Evolutionary conservation across 768 basidiomycete species (phyloP).

Genomic region (Lenzites betulinus): DNA sequence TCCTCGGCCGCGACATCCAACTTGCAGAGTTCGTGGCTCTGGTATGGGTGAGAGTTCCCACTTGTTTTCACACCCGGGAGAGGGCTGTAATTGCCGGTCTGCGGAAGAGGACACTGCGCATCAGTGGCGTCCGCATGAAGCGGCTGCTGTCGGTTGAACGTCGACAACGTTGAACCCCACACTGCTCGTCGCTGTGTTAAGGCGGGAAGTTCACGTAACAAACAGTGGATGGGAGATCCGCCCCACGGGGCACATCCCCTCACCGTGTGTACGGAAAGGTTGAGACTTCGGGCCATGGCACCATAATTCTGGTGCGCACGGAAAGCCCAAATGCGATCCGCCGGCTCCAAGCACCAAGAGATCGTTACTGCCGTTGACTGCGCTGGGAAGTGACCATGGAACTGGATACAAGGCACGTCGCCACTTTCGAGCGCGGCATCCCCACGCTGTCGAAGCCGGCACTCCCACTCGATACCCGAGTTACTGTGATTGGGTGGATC

Average conservation of each 20-base stretch:
- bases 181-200: too few relatives aligned
- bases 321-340: neutral
- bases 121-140: too few relatives aligned
- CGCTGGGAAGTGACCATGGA: neutral
- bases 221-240: too few relatives aligned
- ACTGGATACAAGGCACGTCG: slow-evolving; percentile 16
- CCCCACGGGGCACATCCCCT: neutral
- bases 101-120: too few relatives aligned
- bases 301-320: neutral
- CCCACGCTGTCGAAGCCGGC: neutral
- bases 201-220: too few relatives aligned
- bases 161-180: too few relatives aligned
- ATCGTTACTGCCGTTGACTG: neutral
- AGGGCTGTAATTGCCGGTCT: too few relatives aligned
- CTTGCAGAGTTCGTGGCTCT: neutral
- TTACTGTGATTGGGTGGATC: slow-evolving; percentile 4
- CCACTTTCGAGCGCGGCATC: neutral
- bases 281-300: neutral
- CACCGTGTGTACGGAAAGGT: neutral
- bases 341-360: neutral
- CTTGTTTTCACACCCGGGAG: neutral
- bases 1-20: neutral
- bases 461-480: slow-evolving; percentile 13
- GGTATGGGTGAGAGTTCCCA: neutral
- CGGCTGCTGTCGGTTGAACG: too few relatives aligned